Percentiles rank a stretch among this genome's conserved stretches.
These are phyloP conservation scores for Polygonum maritimum DNA, from an alignment of 148 eudicot genomes.

Conservation along the genomic window DNA sequence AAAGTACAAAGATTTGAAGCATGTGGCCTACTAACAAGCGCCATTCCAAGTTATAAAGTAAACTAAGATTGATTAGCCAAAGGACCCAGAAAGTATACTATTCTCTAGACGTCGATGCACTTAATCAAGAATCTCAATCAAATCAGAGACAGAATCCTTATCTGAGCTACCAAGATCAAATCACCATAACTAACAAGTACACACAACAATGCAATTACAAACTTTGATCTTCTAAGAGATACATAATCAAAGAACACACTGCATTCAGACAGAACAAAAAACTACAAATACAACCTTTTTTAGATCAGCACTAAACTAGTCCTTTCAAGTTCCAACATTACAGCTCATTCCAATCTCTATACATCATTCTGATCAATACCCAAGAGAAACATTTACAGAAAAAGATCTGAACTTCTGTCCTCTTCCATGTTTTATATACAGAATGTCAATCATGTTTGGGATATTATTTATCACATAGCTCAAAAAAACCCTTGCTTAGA, in stretches of 20 bases:
- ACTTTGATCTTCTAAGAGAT: no score
- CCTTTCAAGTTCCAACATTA: not conserved
- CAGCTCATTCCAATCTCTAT: not conserved
- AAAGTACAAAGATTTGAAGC: slow-evolving; percentile 2
- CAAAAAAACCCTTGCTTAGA: not conserved
- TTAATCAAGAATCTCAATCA: no score
- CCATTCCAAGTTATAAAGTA: not conserved
- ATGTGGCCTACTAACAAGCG: not conserved
- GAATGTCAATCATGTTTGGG: not conserved
- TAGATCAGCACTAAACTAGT: not conserved
- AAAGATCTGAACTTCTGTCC: not conserved
- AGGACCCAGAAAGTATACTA: not conserved
- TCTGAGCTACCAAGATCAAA: not conserved
- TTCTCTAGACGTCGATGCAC: not conserved
- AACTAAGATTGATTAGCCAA: not conserved
- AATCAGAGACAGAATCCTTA: not conserved
- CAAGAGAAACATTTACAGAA: not conserved
- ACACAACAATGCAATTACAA: not conserved
- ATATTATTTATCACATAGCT: not conserved
- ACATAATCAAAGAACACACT: no score
- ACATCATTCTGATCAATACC: not conserved
- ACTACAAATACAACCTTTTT: not conserved
- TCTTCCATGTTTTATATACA: not conserved
- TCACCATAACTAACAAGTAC: not conserved
- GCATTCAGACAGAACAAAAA: not conserved